These are phyloP conservation scores for Scleroderma bovista DNA, from an alignment of 768 basidiomycete species.

Conservation along the genomic window DNA sequence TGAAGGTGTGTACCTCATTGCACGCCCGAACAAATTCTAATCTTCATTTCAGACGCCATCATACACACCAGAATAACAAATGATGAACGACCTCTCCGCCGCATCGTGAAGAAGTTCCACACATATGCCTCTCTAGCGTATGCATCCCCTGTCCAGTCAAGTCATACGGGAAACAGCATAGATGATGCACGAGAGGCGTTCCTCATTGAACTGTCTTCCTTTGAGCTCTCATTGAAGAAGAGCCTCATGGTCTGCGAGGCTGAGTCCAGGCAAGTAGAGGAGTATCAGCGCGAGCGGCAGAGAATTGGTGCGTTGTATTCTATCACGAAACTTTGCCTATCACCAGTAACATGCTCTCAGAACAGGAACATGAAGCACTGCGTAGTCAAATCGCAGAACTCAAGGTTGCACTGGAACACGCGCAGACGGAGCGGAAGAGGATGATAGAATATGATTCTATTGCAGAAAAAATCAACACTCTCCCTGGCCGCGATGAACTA, in stretches of 20 bases:
- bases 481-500: conserved; percentile 73
- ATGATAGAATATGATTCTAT: conserved; percentile 87
- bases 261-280: conserved; percentile 78
- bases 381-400: conserved; percentile 71
- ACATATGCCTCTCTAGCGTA: conserved; percentile 58
- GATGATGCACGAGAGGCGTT: conserved; percentile 79
- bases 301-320: conserved; percentile 55
- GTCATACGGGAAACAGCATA: conserved; percentile 26
- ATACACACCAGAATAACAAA: conserved; percentile 78
- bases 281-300: conserved; percentile 69
- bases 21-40: conserved; percentile 8
- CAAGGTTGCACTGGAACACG: conserved; percentile 71
- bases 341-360: conserved; percentile 29
- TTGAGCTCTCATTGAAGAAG: conserved; percentile 71
- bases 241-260: conserved; percentile 81
- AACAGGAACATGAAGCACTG: conserved; percentile 64
- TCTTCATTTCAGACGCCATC: conserved; percentile 54
- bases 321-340: background rate
- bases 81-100: conserved; percentile 73
- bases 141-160: conserved; percentile 34
- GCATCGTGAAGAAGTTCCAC: conserved; percentile 80
- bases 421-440: conserved; percentile 64
- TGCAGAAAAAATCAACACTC: conserved; percentile 74
- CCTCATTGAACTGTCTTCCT: conserved; percentile 70
- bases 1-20: conserved; percentile 42